Evolutionary conservation across 2,329 filamentous ascomycete genomes (phyloP).

Genomic region (Talaromyces sp.): DNA sequence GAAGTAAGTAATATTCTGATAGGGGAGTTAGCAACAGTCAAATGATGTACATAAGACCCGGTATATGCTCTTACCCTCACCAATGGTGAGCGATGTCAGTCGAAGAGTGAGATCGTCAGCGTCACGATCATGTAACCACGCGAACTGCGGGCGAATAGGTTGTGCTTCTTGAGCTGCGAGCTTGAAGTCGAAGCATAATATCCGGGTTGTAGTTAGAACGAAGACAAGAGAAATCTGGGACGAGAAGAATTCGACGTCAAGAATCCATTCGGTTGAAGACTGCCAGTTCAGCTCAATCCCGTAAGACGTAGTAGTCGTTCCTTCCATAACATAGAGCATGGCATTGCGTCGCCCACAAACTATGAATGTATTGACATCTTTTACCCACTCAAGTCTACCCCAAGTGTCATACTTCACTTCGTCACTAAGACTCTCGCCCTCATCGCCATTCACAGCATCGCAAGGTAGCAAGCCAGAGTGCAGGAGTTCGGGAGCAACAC

Average conservation of each 20-base stretch:
- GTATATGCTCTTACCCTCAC: slow-evolving; percentile 31
- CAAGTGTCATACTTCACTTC: slow-evolving; percentile 43
- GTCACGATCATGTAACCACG: slow-evolving; percentile 57
- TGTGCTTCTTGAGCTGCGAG: slow-evolving; percentile 27
- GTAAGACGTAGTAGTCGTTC: slow-evolving; percentile 28
- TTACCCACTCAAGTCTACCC: slow-evolving; percentile 44
- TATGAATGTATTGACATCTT: slow-evolving; percentile 44
- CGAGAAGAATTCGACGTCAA: slow-evolving; percentile 52
- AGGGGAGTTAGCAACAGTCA: slow-evolving; percentile 16
- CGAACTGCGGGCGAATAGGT: slow-evolving; percentile 42
- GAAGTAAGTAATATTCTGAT: slow-evolving; percentile 38
- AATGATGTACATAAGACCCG: not conserved
- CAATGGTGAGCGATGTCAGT: slow-evolving; percentile 34
- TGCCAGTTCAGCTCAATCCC: slow-evolving; percentile 38
- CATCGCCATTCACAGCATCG: slow-evolving; percentile 22
- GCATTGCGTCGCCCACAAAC: slow-evolving; percentile 51
- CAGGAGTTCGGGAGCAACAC: slow-evolving; percentile 25
- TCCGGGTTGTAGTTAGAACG: slow-evolving; percentile 53
- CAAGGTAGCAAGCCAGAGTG: slow-evolving; percentile 35
- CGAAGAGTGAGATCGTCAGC: slow-evolving; percentile 54
- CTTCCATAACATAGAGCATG: slow-evolving; percentile 38
- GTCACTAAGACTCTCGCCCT: slow-evolving; percentile 17
- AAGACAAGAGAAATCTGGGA: slow-evolving; percentile 47
- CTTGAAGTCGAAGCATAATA: slow-evolving; percentile 48
- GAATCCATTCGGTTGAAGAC: slow-evolving; percentile 51